A percentile compares a stretch with the other conserved stretches of the same genome.
Evolutionary conservation across 2,329 filamentous ascomycete species (phyloP).

Genomic region (Botryosphaeria dothidea): DNA sequence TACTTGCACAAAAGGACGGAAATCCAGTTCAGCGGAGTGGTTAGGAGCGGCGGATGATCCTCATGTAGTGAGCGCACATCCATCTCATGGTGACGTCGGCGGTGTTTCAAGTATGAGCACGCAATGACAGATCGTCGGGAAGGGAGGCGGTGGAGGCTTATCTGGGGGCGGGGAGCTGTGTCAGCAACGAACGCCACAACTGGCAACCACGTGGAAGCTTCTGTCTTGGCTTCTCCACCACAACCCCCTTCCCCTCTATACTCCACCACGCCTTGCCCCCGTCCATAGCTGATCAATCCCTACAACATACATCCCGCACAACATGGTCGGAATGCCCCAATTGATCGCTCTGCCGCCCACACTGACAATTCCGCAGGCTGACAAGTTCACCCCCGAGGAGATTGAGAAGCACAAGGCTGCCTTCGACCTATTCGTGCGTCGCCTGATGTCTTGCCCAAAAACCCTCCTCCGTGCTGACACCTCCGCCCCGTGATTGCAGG

Average conservation of each 20-base stretch:
- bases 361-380: constrained; percentile 65
- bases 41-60: neutral
- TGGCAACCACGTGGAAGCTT: neutral
- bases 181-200: neutral
- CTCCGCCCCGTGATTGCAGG: constrained; percentile 37
- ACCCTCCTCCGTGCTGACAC: neutral
- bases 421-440: constrained; percentile 98
- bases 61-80: neutral
- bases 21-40: too few relatives aligned
- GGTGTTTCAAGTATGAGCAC: neutral
- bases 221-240: neutral
- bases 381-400: constrained; percentile 98
- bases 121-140: neutral
- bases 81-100: neutral
- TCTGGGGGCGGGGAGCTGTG: neutral
- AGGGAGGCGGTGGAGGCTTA: neutral
- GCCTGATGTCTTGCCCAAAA: constrained; percentile 18
- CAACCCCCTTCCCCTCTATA: neutral
- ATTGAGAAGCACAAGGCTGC: constrained; percentile 99
- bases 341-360: neutral
- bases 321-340: neutral
- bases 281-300: neutral
- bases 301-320: neutral
- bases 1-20: too few relatives aligned
- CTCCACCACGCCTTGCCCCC: neutral